Percentiles rank a stretch among this genome's conserved stretches.
Evolutionary conservation across 2,329 filamentous ascomycete genomes (phyloP).

Genomic region (Penicillium sp.): DNA sequence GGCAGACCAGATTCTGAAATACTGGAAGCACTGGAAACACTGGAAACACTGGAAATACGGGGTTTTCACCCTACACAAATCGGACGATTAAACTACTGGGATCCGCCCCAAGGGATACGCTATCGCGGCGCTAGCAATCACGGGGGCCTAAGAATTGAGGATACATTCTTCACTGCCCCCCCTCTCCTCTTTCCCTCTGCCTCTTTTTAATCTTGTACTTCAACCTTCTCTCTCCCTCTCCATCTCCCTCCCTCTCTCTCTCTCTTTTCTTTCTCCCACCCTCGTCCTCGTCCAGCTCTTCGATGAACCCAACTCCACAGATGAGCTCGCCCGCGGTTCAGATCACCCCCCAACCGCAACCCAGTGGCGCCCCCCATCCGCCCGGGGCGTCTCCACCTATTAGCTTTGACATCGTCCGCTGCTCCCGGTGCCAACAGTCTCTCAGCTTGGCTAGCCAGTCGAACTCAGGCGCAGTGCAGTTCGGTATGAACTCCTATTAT

Average conservation of each 20-base stretch:
- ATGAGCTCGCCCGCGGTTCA: conserved; percentile 46
- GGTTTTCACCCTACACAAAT: not conserved
- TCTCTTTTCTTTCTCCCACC: not conserved
- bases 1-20: not conserved
- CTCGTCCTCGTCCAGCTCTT: not conserved
- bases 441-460: conserved; percentile 47
- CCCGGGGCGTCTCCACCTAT: conserved; percentile 29
- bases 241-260: not conserved
- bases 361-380: conserved; percentile 28
- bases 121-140: not conserved
- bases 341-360: conserved; percentile 30
- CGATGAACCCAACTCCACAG: conserved; percentile 4
- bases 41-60: not conserved
- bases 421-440: conserved; percentile 53
- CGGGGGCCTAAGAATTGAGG: not conserved
- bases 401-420: conserved; percentile 49
- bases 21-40: not conserved
- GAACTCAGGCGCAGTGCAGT: conserved; percentile 45
- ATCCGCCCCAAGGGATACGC: not conserved
- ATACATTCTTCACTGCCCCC: not conserved
- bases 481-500: conserved; percentile 56
- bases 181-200: not conserved
- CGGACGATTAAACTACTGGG: conserved; percentile 9
- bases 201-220: not conserved
- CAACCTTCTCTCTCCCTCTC: not conserved